Conservation (phyloP, 371 early-diverging fungal genomes). For the Fennellomyces sp. region DNA sequence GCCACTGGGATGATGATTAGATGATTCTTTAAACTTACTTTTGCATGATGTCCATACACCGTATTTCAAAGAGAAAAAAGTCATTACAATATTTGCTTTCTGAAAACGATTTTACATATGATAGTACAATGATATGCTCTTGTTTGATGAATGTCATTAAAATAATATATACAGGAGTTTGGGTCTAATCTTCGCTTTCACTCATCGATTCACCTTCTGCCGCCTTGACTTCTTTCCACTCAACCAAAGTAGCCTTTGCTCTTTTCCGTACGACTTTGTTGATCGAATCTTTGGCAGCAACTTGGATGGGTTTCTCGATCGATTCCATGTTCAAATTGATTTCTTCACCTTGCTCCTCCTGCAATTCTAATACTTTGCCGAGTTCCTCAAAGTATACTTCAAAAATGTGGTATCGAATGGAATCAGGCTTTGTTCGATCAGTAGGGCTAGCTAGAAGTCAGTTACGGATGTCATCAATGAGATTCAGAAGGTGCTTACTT, state of each 20-base stretch:
- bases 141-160: not conserved
- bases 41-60: slow-evolving; percentile 3
- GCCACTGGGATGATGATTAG: slow-evolving; percentile 93
- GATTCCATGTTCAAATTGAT: slow-evolving; percentile 43
- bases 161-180: not conserved
- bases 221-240: slow-evolving; percentile 9
- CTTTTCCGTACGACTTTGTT: slow-evolving; percentile 60
- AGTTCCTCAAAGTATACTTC: slow-evolving; percentile 87
- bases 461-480: not conserved
- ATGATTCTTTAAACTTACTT: not conserved
- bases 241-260: slow-evolving; percentile 47
- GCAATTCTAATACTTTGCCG: slow-evolving; percentile 59
- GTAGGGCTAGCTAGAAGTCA: slow-evolving; percentile 51
- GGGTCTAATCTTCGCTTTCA: slow-evolving; percentile 5
- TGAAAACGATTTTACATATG: not conserved
- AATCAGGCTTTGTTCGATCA: slow-evolving; percentile 69
- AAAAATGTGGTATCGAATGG: slow-evolving; percentile 77
- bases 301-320: slow-evolving; percentile 69
- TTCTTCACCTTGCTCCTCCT: slow-evolving; percentile 35
- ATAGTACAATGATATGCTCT: not conserved
- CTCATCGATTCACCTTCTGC: slow-evolving; percentile 7
- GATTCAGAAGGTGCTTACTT: slow-evolving; percentile 51
- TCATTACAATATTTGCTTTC: not conserved
- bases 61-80: not conserved
- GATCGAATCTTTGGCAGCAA: slow-evolving; percentile 52